Base-by-base conservation (phyloP, 768 basidiomycete species). In the Cystobasidium tubakii region DNA sequence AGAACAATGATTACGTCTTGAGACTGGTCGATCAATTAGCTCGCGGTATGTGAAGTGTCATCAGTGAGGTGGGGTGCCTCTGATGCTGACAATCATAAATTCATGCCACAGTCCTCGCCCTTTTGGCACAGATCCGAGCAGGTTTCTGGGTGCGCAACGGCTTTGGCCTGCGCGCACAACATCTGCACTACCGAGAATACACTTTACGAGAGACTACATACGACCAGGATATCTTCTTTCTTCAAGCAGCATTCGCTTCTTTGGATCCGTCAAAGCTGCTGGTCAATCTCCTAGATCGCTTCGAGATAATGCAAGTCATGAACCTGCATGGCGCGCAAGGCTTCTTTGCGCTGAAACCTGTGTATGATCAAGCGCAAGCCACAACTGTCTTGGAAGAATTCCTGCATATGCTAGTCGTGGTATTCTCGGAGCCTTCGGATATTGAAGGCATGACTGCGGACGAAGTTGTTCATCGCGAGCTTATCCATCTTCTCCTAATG, bases 61-160 rank as follows among this genome's bases (percentile, higher is more conserved):
- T 29, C 53, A 54, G 53, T 6, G 7, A 10, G 10, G 21, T 60
- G 17, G 6, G 25, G 13, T 55, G n/a, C n/a, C 53, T 15, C 15
- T 60, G 1, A 31, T 17, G 63, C 63, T 39, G 17, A 42, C 4
- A 29, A 9, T 70, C 39, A 34, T n/a, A 21, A 7, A 23, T 44
- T 4, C 10, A 62, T n/a, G 15, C 21, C 27, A 42, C 54, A 79
- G 79, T 75, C n/a, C 15, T 93, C 31, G 86, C 88, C 0, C 92
- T 94, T 88, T 88, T 95, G 55, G 92, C 94, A 0, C 96, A 98
- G 80, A 92, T 97, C 64, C 87, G 93, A 29, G 90, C 91, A 0
- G 93, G 93, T 0, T 85, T 98, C 2, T 99, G 96, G 96, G 94
- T 96, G 9, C 89, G 95, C 67, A 99, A 99, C 77, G 96, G 96